phyloP scores from a whole-genome alignment of 257 asterid species.

The Solanum bulbocastanum region DNA sequence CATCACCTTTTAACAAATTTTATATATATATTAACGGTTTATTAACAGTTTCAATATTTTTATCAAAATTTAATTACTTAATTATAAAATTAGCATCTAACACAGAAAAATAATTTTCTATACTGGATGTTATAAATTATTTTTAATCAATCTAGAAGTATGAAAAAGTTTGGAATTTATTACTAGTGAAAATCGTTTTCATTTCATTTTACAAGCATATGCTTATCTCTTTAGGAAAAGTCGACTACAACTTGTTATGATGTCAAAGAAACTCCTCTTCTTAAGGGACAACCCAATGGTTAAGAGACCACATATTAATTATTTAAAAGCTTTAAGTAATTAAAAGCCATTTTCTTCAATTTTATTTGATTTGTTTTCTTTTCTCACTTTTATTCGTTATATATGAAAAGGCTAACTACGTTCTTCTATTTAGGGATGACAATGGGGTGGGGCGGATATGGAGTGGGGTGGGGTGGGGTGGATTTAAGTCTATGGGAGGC shows the following conservation, averaged over 20 bases:
- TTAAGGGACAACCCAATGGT: not conserved
- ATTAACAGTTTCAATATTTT: too few relatives aligned
- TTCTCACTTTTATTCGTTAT: not conserved
- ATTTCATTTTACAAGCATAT: not conserved
- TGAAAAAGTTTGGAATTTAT: not conserved
- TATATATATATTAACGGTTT: too few relatives aligned
- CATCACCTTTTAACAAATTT: too few relatives aligned
- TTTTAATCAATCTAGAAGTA: not conserved
- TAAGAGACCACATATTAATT: not conserved
- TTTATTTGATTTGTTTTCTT: not conserved
- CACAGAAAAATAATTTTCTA: too few relatives aligned
- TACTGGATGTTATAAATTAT: too few relatives aligned
- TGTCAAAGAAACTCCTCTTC: not conserved
- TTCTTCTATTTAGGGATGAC: too few relatives aligned
- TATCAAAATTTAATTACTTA: too few relatives aligned
- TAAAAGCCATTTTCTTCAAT: not conserved
- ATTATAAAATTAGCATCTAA: too few relatives aligned
- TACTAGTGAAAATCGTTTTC: not conserved
- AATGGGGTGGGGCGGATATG: too few relatives aligned
- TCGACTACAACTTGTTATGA: not conserved
- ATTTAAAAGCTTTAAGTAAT: not conserved
- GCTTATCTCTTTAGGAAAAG: not conserved
- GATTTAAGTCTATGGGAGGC: too few relatives aligned
- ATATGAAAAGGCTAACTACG: not conserved
- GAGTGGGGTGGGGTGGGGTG: too few relatives aligned